Evolutionary conservation across 768 basidiomycete genomes (phyloP).

Genomic region (Crassisporium funariophilum): DNA sequence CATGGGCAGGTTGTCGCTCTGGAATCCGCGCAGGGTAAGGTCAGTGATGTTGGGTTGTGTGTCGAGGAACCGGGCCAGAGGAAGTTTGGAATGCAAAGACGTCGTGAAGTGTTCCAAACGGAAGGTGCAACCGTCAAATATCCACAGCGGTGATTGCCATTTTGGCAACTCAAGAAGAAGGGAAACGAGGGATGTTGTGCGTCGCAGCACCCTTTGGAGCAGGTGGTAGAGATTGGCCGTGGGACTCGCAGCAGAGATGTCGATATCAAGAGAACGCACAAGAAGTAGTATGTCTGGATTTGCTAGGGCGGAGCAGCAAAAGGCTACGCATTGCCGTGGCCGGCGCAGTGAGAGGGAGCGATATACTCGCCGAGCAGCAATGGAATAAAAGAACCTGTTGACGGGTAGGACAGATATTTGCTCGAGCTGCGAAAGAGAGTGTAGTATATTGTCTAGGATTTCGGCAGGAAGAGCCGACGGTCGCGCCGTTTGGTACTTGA

Average conservation of each 20-base stretch:
- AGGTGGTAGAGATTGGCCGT: constrained; percentile 52
- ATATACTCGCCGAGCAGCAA: constrained; percentile 33
- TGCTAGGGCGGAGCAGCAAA: constrained; percentile 42
- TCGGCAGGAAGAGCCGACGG: constrained; percentile 34
- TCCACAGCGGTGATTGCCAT: constrained; percentile 45
- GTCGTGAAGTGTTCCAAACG: constrained; percentile 51
- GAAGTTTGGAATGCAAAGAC: constrained; percentile 52
- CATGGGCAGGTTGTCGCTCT: constrained; percentile 28
- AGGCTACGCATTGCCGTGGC: constrained; percentile 31
- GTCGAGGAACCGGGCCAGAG: constrained; percentile 53
- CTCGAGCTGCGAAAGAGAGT: constrained; percentile 18
- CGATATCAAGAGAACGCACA: constrained; percentile 50
- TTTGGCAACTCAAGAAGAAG: constrained; percentile 55
- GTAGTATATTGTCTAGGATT: constrained; percentile 32
- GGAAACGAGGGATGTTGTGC: constrained; percentile 38
- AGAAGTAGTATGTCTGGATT: constrained; percentile 38
- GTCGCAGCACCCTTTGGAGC: constrained; percentile 44
- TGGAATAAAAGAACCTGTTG: constrained; percentile 30
- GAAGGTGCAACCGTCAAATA: constrained; percentile 47
- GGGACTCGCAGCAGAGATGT: constrained; percentile 38
- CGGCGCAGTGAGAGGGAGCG: constrained; percentile 35
- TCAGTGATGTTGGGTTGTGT: constrained; percentile 50
- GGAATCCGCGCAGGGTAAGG: constrained; percentile 57
- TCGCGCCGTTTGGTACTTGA: too few relatives aligned
- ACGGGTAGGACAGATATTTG: constrained; percentile 23